Conservation (phyloP, 2,329 filamentous ascomycete species). For the Paraphoma sp. region DNA sequence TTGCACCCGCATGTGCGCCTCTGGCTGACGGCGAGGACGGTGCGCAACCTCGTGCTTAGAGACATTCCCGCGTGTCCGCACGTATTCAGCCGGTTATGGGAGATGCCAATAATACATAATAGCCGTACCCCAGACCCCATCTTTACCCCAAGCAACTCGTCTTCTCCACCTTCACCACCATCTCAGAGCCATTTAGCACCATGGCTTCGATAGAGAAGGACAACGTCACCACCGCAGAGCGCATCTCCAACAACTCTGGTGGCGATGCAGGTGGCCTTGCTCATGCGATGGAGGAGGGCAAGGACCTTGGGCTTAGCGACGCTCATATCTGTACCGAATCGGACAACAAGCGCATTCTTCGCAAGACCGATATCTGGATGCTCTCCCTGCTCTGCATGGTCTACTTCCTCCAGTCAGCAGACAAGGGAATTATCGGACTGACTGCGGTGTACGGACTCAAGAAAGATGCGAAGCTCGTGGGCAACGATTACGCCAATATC, state of each 20-base stretch:
- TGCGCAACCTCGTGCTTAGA: not conserved
- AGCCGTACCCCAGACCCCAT: not conserved
- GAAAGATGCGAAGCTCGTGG: conserved; percentile 43
- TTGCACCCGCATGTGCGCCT: not conserved
- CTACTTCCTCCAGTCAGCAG: conserved; percentile 41
- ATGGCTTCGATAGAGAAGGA: conserved; percentile 28
- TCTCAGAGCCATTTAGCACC: not conserved
- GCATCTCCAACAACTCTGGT: conserved; percentile 16
- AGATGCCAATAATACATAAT: not conserved
- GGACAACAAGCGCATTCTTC: conserved; percentile 29
- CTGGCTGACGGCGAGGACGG: not conserved
- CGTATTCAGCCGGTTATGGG: not conserved
- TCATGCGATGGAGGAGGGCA: conserved; percentile 27
- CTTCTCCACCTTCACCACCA: not conserved
- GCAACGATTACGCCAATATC: conserved; percentile 56
- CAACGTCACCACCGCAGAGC: conserved; percentile 13
- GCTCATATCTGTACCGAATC: conserved; percentile 26
- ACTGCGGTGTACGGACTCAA: conserved; percentile 62
- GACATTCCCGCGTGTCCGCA: not conserved
- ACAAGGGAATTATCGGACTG: conserved; percentile 59
- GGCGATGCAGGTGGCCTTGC: conserved; percentile 12
- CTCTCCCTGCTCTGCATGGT: conserved; percentile 32
- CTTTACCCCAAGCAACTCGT: not conserved
- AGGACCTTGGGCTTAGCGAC: conserved; percentile 17
- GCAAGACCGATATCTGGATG: conserved; percentile 31